A percentile compares a stretch with the other conserved stretches of the same genome.
Conservation (phyloP, 495 filamentous ascomycete species). For the Pseudevernia furfuracea region DNA sequence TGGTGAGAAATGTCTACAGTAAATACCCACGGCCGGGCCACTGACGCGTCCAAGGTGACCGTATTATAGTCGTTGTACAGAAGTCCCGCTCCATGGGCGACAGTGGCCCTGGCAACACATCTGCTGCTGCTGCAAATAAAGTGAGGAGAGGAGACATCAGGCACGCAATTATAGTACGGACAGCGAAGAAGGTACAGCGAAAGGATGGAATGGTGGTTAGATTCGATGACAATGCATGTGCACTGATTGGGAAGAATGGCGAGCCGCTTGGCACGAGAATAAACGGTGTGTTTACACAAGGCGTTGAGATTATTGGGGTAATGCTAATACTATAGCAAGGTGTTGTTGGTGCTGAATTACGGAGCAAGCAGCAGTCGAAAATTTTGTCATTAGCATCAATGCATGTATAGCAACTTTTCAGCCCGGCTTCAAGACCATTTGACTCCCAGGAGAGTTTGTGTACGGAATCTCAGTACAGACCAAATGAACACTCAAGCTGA, state of each 20-base stretch:
- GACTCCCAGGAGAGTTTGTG: background rate
- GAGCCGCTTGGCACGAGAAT: slow-evolving; percentile 91
- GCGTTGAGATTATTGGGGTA: slow-evolving; percentile 59
- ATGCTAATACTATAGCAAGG: slow-evolving; percentile 14
- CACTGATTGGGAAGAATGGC: slow-evolving; percentile 92
- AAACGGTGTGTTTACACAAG: slow-evolving; percentile 50
- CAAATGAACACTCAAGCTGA: background rate
- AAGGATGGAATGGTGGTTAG: slow-evolving; percentile 80
- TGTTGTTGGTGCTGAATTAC: slow-evolving; percentile 59
- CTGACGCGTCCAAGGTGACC: slow-evolving; percentile 60
- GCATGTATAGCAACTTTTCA: slow-evolving; percentile 52
- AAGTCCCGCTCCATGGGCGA: slow-evolving; percentile 81
- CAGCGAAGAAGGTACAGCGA: slow-evolving; percentile 74
- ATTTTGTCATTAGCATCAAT: slow-evolving; percentile 93
- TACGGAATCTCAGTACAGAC: background rate
- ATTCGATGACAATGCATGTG: slow-evolving; percentile 98
- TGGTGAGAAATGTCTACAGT: slow-evolving; percentile 48
- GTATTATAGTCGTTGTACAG: slow-evolving; percentile 95
- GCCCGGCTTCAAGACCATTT: background rate
- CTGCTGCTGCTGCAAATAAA: slow-evolving; percentile 68
- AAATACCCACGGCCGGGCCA: background rate
- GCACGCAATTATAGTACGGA: slow-evolving; percentile 92
- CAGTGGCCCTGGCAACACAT: slow-evolving; percentile 40
- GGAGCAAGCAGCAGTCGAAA: slow-evolving; percentile 90
- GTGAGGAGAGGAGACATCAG: slow-evolving; percentile 94